Base-by-base conservation (phyloP, 164 flowering plant species). In the Tetracentron sinense region DNA sequence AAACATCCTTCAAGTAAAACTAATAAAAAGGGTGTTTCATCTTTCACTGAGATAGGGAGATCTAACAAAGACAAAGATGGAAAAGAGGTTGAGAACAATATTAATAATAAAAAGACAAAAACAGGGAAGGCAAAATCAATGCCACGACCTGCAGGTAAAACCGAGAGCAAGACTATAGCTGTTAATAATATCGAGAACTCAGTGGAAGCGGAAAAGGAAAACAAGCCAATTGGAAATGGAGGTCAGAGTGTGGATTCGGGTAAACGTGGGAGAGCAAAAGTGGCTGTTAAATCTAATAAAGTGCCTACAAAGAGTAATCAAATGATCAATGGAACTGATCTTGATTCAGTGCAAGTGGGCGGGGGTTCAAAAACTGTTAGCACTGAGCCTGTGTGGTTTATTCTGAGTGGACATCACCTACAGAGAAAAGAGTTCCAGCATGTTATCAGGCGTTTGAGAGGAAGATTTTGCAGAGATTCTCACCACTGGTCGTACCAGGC, bases 401-500 rank as follows among this genome's bases (percentile, higher is more conserved):
- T 95, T 70, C 53, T 95, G 66, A 84, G 89, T 81, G 99, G 97
- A 25, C 96, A 88, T 75, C 80, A 71, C 62, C 73, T 84, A 2
- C 97, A 90, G 65, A 88, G 88, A 65, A 90, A 87, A 77, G 91
- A 87, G 71, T 90, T 86, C 72, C 96, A 83, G 69, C 81, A 85
- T 68, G 72, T 88, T 16, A 81, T 92, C 31, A 83, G 62, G 69
- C 78, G 69, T 29, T 76, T 95, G 72, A 87, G 74, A 70, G 99
- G 98, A 62, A 88, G 78, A 74, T 21, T 73, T 35, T 92, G 97
- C 74, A 79, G 92, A 68, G 97, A 89, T 76, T 85, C 96, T 74
- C 97, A 92, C 70, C 80, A 88, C 7, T 95, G 98, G 99, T 90
- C 96, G 33, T 95, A 89, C 70, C 97, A 95, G 69, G 97, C 97